Base-by-base conservation (phyloP, 768 basidiomycete species). In the Mycena chlorophos region DNA sequence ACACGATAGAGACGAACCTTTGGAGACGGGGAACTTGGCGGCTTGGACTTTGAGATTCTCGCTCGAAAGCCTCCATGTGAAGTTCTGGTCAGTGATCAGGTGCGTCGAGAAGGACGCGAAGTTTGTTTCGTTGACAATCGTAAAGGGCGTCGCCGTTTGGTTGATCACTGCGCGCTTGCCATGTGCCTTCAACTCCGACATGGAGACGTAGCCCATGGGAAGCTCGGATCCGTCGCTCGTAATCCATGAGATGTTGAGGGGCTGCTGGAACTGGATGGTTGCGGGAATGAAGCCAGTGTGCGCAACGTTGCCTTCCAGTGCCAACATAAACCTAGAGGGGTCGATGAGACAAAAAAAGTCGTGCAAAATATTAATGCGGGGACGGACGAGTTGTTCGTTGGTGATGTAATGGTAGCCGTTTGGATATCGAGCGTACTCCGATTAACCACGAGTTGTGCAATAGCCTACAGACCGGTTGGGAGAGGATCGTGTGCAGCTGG, bases 231-330 rank as follows among this genome's bases (percentile, higher is more conserved):
- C 74, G 30, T 76, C 74, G 31, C 75, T 69, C 31, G 75, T 71
- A 27, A 85, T 69, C 87, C 87, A 89, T 29, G 75, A 75, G 22
- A 89, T 82, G 10, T 77, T 68, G 31, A 88, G 74, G 1, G 81
- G 78, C 28, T 84, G 71, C 10, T 75, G 76, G 64, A 89, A 90
- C 43, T 73, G 62, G 57, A 89, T 88, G 51, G 73, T 78, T 6
- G 88, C 87, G 13, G 79, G 68, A 65, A 90, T 78, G 30, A 83
- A 78, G 43, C 88, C 85, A 1, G 87, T 82, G 63, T 90, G 87
- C 20, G 80, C 74, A 26, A 86, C 86, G 58, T 76, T 78, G 49
- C 84, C 86, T 56, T 78, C 69, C 66, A 88, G 69, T 4, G 62
- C 63, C 28, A 88, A 61, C 4, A 66, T 64, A 56, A 89, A 87